Evolutionary conservation across 192 early-diverging fungal species (phyloP), one percentile per base, ranked within the genome.

Genomic region (Linnemannia zychae): DNA sequence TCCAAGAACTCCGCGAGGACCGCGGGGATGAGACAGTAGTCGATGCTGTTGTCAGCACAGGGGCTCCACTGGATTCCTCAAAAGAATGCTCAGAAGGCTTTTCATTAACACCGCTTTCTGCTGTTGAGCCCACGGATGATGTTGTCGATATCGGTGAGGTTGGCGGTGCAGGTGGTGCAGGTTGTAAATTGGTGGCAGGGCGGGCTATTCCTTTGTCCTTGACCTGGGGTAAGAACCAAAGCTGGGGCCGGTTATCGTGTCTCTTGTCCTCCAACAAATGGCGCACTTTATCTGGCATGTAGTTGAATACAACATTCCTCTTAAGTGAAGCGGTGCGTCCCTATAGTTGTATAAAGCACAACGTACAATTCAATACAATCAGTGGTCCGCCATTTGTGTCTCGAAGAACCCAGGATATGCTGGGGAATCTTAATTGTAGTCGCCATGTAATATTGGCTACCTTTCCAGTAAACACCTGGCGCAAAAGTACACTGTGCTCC

Each of bases 241-340:
- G 70, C 53, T 85, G 83, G 24, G 83, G 83, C 44, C 83, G 72
- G 28, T 76, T 75, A 18, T 85, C 83, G 16, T 85, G 68, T 37
- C 83, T 53, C 50, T 85, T 85, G 49, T 85, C 83, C 9, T 85
- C 83, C 48, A 76, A 9, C 36, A 79, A 40, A n/a, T 76, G 60
- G 60, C 83, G 77, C 17, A 79, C 73, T 34, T 79, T 85, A 18
- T 85, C 83, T 3, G 83, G 83, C 83, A 85, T 85, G 57, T 85
- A 85, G 31, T 85, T 85, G 44, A 85, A 85, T 0, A 85, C 74
- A 3, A 85, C 70, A 20, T 73, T 85, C 13, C 83, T 73, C 65
- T 76, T 85, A 17, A 85, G 76, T 9, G 83, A 85, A 2, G 83
- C 77, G 1, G 74, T 73, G 52, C 83, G 77, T 20, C 83, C 83